phyloP scores from a whole-genome alignment of 306 rosid genomes.

The Trichosanthes cucumerina region DNA sequence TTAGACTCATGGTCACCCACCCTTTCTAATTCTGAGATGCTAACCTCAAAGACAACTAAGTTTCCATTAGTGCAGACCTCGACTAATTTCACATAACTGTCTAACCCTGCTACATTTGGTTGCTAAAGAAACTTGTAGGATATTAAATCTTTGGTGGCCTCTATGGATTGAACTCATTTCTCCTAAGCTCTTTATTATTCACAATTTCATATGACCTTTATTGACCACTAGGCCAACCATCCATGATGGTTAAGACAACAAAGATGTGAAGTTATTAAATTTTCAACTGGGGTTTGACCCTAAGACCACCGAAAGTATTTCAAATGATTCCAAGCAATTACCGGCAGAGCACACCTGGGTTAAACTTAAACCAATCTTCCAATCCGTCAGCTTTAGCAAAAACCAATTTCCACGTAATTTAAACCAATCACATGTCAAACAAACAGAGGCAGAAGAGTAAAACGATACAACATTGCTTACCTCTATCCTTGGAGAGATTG shows the following conservation, averaged over 20 bases:
- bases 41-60: neutral
- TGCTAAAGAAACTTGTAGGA: neutral
- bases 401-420: neutral
- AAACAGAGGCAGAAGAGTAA: neutral
- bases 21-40: neutral
- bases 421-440: neutral
- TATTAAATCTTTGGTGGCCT: too few species aligned
- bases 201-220: too few species aligned
- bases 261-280: neutral
- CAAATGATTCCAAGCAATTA: neutral
- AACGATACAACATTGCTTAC: slow-evolving; percentile 12
- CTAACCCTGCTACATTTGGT: too few species aligned
- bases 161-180: too few species aligned
- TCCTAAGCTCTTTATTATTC: too few species aligned
- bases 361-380: neutral
- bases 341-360: neutral
- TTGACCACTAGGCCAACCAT: neutral
- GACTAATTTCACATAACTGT: neutral
- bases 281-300: neutral
- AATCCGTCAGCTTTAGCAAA: neutral
- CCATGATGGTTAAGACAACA: neutral
- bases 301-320: neutral
- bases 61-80: too few species aligned
- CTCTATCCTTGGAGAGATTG: slow-evolving; percentile 87
- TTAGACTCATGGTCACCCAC: neutral